A percentile compares a stretch with the other conserved stretches of the same genome.
Evolutionary conservation across 257 asterid species (phyloP).

Genomic region (Voacanga thouarsii): DNA sequence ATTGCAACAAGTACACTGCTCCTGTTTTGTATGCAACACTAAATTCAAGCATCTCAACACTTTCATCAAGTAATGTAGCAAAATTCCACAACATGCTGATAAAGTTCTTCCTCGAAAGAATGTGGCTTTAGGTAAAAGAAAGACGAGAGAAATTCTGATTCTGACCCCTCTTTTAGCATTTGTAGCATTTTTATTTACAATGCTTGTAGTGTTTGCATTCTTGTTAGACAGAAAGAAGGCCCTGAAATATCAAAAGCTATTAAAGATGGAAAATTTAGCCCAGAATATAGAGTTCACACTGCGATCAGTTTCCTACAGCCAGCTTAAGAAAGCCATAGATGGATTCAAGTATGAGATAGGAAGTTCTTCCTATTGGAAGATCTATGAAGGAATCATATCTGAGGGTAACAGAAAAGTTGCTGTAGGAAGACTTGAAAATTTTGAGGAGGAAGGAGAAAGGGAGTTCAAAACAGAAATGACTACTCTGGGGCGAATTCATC

Average conservation of each 20-base stretch:
- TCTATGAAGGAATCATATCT: conserved; percentile 21
- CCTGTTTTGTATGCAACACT: conserved; percentile 18
- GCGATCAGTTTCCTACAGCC: conserved; percentile 19
- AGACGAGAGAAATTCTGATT: conserved; percentile 19
- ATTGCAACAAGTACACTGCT: conserved; percentile 16
- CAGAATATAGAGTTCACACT: conserved; percentile 23
- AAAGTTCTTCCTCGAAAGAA: not conserved
- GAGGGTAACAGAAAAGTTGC: conserved; percentile 21
- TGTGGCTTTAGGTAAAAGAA: not conserved
- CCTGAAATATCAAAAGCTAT: conserved; percentile 13
- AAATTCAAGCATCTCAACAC: conserved; percentile 2
- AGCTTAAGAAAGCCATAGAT: conserved; percentile 23
- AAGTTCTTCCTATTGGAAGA: conserved; percentile 18
- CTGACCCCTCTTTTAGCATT: conserved; percentile 15
- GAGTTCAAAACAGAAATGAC: conserved; percentile 26
- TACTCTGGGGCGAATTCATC: conserved; percentile 26
- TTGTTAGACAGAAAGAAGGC: conserved; percentile 16
- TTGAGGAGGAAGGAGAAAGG: conserved; percentile 19
- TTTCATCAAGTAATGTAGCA: conserved; percentile 18
- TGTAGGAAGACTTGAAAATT: conserved; percentile 27
- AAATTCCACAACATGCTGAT: not conserved
- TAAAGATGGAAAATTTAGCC: conserved; percentile 23
- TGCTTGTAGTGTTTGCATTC: conserved; percentile 18
- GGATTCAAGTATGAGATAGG: conserved; percentile 27
- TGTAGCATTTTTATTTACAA: conserved; percentile 10